phyloP scores from a whole-genome alignment of 1,284 basidiomycete species.

The Peniophora sp. region DNA sequence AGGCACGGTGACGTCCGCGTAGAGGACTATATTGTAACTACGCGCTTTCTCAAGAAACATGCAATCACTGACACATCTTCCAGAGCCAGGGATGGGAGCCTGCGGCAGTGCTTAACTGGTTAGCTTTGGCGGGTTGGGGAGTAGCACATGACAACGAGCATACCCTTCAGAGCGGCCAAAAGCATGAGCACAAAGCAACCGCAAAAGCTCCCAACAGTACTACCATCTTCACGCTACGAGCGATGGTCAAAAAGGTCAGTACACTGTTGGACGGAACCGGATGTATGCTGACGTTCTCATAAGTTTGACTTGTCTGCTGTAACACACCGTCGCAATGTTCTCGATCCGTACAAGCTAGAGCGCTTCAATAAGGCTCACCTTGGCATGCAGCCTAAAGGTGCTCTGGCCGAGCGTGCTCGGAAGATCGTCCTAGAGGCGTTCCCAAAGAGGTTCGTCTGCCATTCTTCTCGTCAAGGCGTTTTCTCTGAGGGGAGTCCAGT shows the following conservation, averaged over 20 bases:
- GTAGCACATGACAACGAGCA: constrained; percentile 31
- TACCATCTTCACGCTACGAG: constrained; percentile 51
- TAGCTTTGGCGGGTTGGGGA: constrained; percentile 92
- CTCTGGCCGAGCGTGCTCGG: constrained; percentile 42
- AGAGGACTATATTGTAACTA: constrained; percentile 72
- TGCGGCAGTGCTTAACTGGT: constrained; percentile 85
- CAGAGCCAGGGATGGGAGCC: constrained; percentile 84
- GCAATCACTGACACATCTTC: neutral
- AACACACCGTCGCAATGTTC: constrained; percentile 68
- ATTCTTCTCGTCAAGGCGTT: neutral
- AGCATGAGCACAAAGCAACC: too few species aligned
- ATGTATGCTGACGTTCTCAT: neutral
- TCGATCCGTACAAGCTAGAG: constrained; percentile 66
- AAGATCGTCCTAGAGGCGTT: constrained; percentile 40
- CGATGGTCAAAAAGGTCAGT: constrained; percentile 55
- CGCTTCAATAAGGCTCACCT: constrained; percentile 78
- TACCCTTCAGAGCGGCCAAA: too few species aligned
- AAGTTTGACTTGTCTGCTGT: constrained; percentile 67
- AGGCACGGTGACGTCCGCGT: constrained; percentile 87
- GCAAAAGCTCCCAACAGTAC: constrained; percentile 62
- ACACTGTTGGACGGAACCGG: neutral
- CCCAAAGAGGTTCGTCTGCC: constrained; percentile 31
- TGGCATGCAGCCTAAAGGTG: constrained; percentile 20
- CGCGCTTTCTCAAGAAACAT: neutral
- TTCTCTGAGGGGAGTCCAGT: constrained; percentile 20